Percentiles rank a stretch among this genome's conserved stretches.
These are phyloP conservation scores for Alternaria gaisen DNA, from an alignment of 2,329 filamentous ascomycete genomes.

Conservation along the genomic window DNA sequence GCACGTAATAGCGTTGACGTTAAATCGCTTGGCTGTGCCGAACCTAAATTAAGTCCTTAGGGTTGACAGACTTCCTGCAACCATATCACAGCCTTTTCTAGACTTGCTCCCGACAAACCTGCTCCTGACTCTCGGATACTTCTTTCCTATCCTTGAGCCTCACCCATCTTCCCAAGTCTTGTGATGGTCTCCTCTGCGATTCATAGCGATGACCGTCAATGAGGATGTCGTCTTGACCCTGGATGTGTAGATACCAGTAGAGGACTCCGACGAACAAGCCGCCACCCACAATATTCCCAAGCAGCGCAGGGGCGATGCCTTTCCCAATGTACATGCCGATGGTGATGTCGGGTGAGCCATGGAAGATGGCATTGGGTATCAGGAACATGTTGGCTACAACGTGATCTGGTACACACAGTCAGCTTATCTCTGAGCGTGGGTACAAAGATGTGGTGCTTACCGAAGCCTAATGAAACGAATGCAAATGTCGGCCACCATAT, in stretches of 20 bases:
- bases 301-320: constrained; percentile 33
- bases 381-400: constrained; percentile 44
- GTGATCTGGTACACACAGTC: constrained; percentile 22
- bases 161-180: background rate
- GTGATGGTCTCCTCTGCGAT: background rate
- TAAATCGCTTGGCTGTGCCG: background rate
- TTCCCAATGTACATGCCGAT: constrained; percentile 43
- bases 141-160: background rate
- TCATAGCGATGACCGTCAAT: constrained; percentile 13
- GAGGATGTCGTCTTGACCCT: constrained; percentile 6
- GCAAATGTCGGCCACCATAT: constrained; percentile 40
- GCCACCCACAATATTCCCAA: constrained; percentile 37
- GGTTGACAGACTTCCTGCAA: background rate
- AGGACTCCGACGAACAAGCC: constrained; percentile 12
- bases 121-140: background rate
- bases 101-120: background rate
- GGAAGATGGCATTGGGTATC: constrained; percentile 38
- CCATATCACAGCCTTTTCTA: background rate
- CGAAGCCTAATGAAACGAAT: constrained; percentile 36
- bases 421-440: background rate
- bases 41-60: background rate
- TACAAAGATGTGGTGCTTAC: background rate
- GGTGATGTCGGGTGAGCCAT: constrained; percentile 25
- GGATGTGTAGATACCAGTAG: constrained; percentile 13
- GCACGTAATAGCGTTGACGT: background rate